These are phyloP conservation scores for Paraleonurus japonicus DNA, from an alignment of 257 asterid genomes.

Conservation along the genomic window DNA sequence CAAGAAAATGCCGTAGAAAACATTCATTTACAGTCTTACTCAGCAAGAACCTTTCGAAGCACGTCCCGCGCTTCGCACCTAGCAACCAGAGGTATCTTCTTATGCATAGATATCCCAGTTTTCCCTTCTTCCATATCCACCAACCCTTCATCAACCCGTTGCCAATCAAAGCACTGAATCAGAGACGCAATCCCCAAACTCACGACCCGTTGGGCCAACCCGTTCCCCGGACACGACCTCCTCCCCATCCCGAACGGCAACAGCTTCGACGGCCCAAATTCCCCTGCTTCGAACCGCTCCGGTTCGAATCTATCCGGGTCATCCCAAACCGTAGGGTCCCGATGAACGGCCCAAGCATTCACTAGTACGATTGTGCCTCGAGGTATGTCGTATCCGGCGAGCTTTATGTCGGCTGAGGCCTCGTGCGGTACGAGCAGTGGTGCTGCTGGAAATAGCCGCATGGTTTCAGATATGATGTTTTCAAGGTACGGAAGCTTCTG, in stretches of 20 bases:
- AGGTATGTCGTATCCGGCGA: conserved; percentile 59
- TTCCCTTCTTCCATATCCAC: conserved; percentile 53
- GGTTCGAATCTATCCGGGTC: conserved; percentile 53
- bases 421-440: conserved; percentile 60
- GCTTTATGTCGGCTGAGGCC: conserved; percentile 44
- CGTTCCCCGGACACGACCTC: conserved; percentile 68
- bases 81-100: conserved; percentile 44
- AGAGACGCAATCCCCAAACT: conserved; percentile 45
- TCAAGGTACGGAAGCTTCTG: conserved; percentile 55
- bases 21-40: background rate
- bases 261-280: conserved; percentile 32
- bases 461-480: conserved; percentile 43
- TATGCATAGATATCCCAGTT: conserved; percentile 40
- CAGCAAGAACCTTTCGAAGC: conserved; percentile 13
- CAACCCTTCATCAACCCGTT: conserved; percentile 27
- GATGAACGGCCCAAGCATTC: conserved; percentile 70
- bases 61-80: conserved; percentile 37
- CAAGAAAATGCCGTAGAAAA: no score
- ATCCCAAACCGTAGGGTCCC: conserved; percentile 60
- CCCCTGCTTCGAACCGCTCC: conserved; percentile 43
- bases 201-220: conserved; percentile 50
- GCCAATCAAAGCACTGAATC: conserved; percentile 69
- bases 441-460: conserved; percentile 47
- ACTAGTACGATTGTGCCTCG: conserved; percentile 47
- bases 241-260: conserved; percentile 76